Conservation (phyloP, 2,329 filamentous ascomycete species). For the Piedraia hortae region DNA sequence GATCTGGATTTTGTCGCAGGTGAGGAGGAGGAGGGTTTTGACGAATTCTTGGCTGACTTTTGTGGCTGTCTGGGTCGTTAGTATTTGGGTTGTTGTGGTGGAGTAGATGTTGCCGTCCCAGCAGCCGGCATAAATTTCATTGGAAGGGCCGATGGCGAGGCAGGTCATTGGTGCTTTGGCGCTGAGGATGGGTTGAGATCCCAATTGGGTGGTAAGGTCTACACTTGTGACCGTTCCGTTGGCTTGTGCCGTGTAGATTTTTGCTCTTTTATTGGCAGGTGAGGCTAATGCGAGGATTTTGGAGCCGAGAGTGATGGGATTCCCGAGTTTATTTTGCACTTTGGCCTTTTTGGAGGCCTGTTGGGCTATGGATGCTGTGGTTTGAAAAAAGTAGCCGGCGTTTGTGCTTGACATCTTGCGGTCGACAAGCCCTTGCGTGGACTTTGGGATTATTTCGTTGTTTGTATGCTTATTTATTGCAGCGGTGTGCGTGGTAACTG, state of each 20-base stretch:
- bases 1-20: conserved; percentile 29
- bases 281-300: conserved; percentile 54
- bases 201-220: conserved; percentile 3
- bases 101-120: conserved; percentile 90
- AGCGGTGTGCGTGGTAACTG: no score
- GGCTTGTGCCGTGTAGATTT: conserved; percentile 60
- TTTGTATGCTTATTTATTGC: no score
- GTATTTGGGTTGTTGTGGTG: conserved; percentile 30
- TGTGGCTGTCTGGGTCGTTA: conserved; percentile 1
- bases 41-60: conserved; percentile 63
- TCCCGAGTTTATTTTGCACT: conserved; percentile 57
- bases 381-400: conserved; percentile 72
- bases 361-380: conserved; percentile 30
- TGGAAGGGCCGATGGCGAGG: conserved; percentile 30
- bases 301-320: conserved; percentile 52
- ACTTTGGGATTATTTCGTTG: no score
- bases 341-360: conserved; percentile 38
- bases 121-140: conserved; percentile 48
- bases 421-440: background rate
- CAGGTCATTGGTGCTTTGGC: conserved; percentile 59
- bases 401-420: conserved; percentile 38
- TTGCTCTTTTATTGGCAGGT: conserved; percentile 34
- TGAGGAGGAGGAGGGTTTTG: conserved; percentile 43
- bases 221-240: conserved; percentile 53
- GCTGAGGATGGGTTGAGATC: background rate